phyloP scores from a whole-genome alignment of 2,329 filamentous ascomycete genomes.

The Cercospora citrullina region DNA sequence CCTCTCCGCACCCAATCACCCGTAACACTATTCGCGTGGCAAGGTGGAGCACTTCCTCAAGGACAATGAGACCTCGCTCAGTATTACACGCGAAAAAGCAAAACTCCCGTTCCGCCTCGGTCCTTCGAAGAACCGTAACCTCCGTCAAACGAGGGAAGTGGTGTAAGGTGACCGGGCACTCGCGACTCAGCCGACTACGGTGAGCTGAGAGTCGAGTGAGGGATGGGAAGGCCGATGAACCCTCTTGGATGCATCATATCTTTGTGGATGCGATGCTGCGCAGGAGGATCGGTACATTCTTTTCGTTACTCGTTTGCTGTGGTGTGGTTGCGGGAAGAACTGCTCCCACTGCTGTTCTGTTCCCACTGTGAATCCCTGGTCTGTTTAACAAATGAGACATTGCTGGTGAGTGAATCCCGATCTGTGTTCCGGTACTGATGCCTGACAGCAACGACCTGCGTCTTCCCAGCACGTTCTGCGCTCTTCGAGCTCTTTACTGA shows the following conservation, averaged over 20 bases:
- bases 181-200: not conserved
- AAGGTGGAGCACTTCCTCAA: conserved; percentile 56
- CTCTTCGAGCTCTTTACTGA: not conserved
- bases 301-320: not conserved
- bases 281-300: not conserved
- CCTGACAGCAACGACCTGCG: not conserved
- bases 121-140: conserved; percentile 15
- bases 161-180: conserved; percentile 10
- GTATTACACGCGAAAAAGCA: conserved; percentile 55
- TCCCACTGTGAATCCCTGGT: not conserved
- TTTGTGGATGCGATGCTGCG: not conserved
- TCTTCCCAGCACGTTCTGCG: not conserved
- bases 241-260: not conserved
- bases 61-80: conserved; percentile 54
- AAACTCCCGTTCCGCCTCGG: conserved; percentile 23
- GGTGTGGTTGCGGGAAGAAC: not conserved
- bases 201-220: not conserved
- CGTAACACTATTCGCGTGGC: conserved; percentile 43
- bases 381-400: not conserved
- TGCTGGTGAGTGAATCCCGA: not conserved
- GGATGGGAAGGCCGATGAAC: conserved; percentile 6
- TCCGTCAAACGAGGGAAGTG: conserved; percentile 5
- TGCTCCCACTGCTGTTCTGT: not conserved
- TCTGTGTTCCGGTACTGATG: not conserved
- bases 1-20: not conserved